Base-by-base conservation (phyloP, 176 grass and related monocot species). In the Lolium rigidum region DNA sequence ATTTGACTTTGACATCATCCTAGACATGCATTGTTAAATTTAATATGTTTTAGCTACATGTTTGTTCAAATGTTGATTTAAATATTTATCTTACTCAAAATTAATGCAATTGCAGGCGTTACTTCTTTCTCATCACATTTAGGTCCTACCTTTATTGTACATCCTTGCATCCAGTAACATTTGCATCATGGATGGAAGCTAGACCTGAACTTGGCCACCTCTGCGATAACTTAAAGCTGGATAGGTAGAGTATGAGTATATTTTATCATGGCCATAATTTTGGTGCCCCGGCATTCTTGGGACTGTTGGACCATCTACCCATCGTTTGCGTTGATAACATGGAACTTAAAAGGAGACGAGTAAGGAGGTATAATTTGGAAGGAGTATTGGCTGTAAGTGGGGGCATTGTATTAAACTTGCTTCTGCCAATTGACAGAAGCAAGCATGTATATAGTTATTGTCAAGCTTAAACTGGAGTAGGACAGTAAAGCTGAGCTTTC, bases 141-240 rank as follows among this genome's bases (percentile, higher is more conserved):
- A 93, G 92, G 73, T 98, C 97, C 31, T 98, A 95, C 80, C 92
- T 98, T 68, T 92, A 94, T 55, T 89, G 86, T 84, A 83, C 82
- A 79, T 87, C 86, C 70, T 89, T 82, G 44, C 82, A 20, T 7
- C 84, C 92, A 88, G 71, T 73, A 80, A 82, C 86, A 62, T 98
- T 98, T 90, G 83, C 85, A 49, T 85, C 92, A 80, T 98, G 97
- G 97, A 94, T 98, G 92, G 87, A 94, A 47, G 92, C 90, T 65
- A 90, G 97, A 60, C 97, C 97, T 74, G 97, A 98, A 61, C 97
- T 98, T n/a, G 88, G 90, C 35, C 97, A 98, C 82, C 94, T 98
- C 71, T 96, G 97, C 2, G 97, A 98, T 66, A 98, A 98, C 83
- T 71, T 98, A 77, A 98, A 88, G 89, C 70, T 96, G 47, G 92